phyloP scores from a whole-genome alignment of 345 rosid genomes.

The Bruguiera gymnorhiza region DNA sequence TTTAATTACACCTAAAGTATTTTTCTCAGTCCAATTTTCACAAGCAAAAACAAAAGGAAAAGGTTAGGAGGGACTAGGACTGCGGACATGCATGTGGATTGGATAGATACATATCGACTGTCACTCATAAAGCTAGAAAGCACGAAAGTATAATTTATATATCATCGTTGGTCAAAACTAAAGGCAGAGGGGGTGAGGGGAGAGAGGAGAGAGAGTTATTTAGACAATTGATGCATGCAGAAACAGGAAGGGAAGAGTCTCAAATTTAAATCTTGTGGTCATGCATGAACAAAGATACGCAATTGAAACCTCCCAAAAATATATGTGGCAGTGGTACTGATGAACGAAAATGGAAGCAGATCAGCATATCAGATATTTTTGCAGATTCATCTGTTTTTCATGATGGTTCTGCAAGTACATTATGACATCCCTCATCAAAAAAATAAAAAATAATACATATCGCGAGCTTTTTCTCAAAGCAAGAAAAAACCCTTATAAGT shows the following conservation, averaged over 20 bases:
- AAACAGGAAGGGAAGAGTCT: neutral
- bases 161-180: constrained; percentile 34
- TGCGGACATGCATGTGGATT: constrained; percentile 29
- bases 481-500: neutral
- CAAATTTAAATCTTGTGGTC: constrained; percentile 16
- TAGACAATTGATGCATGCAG: constrained; percentile 6
- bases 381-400: constrained; percentile 38
- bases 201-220: constrained; percentile 23
- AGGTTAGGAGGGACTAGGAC: constrained; percentile 10
- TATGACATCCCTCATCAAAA: constrained; percentile 25
- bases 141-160: constrained; percentile 15
- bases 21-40: neutral
- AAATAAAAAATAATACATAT: too few relatives aligned
- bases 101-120: constrained; percentile 13
- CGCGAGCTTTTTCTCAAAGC: neutral
- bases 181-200: constrained; percentile 9
- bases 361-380: constrained; percentile 32
- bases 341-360: constrained; percentile 17
- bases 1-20: too few relatives aligned
- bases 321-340: neutral
- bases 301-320: constrained; percentile 7
- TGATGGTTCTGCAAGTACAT: constrained; percentile 32
- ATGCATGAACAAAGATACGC: constrained; percentile 35
- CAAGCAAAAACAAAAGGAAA: constrained; percentile 2
- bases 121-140: constrained; percentile 23